Conservation (phyloP, 495 filamentous ascomycete species). For the Venustampulla echinocandica region DNA sequence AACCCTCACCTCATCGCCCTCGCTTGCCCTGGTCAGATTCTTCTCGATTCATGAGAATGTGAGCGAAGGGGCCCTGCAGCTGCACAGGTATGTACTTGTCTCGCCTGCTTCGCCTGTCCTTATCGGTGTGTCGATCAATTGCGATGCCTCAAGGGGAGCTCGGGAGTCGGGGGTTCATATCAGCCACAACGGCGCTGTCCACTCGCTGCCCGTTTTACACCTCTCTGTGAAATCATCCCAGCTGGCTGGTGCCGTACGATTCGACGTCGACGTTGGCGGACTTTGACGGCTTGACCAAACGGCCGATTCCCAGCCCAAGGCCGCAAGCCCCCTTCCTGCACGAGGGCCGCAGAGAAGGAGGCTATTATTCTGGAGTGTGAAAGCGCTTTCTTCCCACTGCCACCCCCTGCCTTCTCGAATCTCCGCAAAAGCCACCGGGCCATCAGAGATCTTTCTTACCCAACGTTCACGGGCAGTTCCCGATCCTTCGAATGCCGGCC, state of each 20-base stretch:
- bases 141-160: background rate
- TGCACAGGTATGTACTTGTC: background rate
- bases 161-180: background rate
- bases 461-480: background rate
- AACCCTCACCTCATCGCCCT: background rate
- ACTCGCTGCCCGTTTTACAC: background rate
- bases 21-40: background rate
- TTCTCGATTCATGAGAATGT: too few relatives aligned
- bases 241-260: too few relatives aligned
- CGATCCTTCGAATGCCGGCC: background rate
- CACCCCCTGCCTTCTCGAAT: too few relatives aligned
- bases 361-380: too few relatives aligned
- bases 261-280: background rate
- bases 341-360: too few relatives aligned
- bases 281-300: background rate
- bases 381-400: too few relatives aligned
- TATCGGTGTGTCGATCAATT: constrained; percentile 6
- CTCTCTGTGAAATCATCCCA: too few relatives aligned
- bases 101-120: background rate
- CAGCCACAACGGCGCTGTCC: constrained; percentile 10
- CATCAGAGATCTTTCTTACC: background rate
- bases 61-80: too few relatives aligned
- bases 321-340: too few relatives aligned
- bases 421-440: constrained; percentile 3
- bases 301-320: background rate